phyloP scores from a whole-genome alignment of 768 basidiomycete genomes.

The Lentinula aciculospora region DNA sequence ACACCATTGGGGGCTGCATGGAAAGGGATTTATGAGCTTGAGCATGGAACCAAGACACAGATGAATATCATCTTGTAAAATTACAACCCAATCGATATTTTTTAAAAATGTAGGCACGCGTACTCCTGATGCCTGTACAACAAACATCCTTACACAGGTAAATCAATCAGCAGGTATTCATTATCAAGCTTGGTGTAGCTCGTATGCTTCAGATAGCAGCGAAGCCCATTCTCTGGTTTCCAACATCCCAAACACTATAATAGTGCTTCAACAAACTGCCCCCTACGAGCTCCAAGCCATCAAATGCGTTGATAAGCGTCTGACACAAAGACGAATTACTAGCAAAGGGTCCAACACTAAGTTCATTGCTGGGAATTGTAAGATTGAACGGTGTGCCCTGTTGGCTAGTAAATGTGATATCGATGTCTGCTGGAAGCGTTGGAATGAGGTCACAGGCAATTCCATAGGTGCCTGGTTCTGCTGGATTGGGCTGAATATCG shows the following conservation, averaged over 20 bases:
- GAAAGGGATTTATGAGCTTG: background rate
- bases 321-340: conserved; percentile 44
- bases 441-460: conserved; percentile 42
- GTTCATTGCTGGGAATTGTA: conserved; percentile 51
- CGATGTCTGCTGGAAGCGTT: conserved; percentile 44
- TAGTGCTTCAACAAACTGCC: conserved; percentile 56
- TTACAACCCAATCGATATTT: no score
- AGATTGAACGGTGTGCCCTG: conserved; percentile 44
- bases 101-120: no score
- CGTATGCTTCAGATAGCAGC: conserved; percentile 28
- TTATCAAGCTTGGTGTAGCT: no score
- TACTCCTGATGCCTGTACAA: no score
- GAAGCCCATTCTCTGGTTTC: conserved; percentile 43
- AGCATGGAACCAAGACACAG: background rate
- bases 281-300: conserved; percentile 45
- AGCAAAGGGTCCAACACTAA: conserved; percentile 53
- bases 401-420: conserved; percentile 49
- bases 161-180: no score
- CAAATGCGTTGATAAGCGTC: conserved; percentile 55
- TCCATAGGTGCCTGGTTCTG: conserved; percentile 51
- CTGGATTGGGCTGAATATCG: conserved; percentile 43
- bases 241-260: conserved; percentile 55
- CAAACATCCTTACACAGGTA: no score
- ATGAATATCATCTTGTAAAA: background rate
- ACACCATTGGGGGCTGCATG: no score